Percentiles rank a stretch among this genome's conserved stretches.
These are phyloP conservation scores for Mesembryanthemum crystallinum DNA, from an alignment of 148 eudicot species.

Conservation along the genomic window DNA sequence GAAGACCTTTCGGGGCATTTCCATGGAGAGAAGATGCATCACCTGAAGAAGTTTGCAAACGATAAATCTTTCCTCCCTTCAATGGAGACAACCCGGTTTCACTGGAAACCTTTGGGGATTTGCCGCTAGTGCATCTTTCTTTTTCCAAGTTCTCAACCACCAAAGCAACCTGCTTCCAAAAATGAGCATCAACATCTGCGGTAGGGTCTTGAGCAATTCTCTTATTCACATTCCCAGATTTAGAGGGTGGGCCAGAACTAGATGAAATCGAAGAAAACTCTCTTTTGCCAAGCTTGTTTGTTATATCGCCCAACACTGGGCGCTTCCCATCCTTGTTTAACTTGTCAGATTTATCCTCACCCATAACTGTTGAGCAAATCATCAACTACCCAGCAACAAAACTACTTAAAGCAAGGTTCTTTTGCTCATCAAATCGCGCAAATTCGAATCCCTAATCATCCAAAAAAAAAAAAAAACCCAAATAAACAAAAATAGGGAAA, in stretches of 20 bases:
- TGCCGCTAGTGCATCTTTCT: conserved; percentile 12
- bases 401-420: background rate
- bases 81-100: conserved; percentile 21
- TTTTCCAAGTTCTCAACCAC: conserved; percentile 26
- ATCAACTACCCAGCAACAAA: conserved; percentile 6
- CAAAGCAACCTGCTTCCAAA: conserved; percentile 26
- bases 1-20: conserved; percentile 15
- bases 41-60: conserved; percentile 31
- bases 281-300: conserved; percentile 55
- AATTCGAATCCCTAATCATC: conserved; percentile 21
- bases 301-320: conserved; percentile 46
- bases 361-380: conserved; percentile 26
- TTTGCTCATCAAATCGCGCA: background rate
- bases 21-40: conserved; percentile 28
- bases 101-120: conserved; percentile 10
- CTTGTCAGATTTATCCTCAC: conserved; percentile 34
- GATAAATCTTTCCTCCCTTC: conserved; percentile 36
- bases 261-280: conserved; percentile 32
- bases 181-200: conserved; percentile 14
- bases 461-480: background rate
- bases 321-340: conserved; percentile 20
- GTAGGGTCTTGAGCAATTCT: background rate
- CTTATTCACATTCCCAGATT: conserved; percentile 25
- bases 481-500: background rate
- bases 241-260: conserved; percentile 15